A percentile compares a stretch with the other conserved stretches of the same genome.
Conservation (phyloP, 331 rosid species). For the Arachis monticola region DNA sequence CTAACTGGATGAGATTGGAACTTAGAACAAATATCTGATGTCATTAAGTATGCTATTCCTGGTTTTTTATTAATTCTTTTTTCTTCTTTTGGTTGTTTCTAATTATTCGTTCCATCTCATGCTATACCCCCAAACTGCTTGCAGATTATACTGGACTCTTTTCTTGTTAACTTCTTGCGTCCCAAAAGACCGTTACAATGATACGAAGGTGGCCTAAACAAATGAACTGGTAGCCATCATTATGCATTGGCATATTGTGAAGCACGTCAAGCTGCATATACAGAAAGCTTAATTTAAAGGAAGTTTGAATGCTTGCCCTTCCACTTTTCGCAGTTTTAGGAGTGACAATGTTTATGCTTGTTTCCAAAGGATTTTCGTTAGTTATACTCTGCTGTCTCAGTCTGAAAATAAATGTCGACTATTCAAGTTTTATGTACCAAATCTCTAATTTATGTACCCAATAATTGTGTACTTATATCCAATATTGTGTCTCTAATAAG, state of each 20-base stretch:
- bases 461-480: no score
- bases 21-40: no score
- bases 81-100: not conserved
- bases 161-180: constrained; percentile 75
- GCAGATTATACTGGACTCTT: constrained; percentile 79
- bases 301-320: not conserved
- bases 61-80: no score
- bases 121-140: constrained; percentile 47
- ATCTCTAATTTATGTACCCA: no score
- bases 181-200: constrained; percentile 46
- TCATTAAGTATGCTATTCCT: no score
- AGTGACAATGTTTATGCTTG: no score
- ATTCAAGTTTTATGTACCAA: no score
- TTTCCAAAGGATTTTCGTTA: not conserved
- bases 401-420: no score
- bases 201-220: constrained; percentile 51
- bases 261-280: constrained; percentile 7
- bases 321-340: not conserved
- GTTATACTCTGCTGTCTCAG: no score
- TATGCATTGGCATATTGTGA: constrained; percentile 21
- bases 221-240: constrained; percentile 15
- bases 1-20: no score
- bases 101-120: constrained; percentile 16
- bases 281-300: not conserved
- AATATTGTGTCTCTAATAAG: no score